Percentiles rank a stretch among this genome's conserved stretches.
These are phyloP conservation scores for Plenodomus biglobosus DNA, from an alignment of 2,329 filamentous ascomycete genomes.

Conservation along the genomic window DNA sequence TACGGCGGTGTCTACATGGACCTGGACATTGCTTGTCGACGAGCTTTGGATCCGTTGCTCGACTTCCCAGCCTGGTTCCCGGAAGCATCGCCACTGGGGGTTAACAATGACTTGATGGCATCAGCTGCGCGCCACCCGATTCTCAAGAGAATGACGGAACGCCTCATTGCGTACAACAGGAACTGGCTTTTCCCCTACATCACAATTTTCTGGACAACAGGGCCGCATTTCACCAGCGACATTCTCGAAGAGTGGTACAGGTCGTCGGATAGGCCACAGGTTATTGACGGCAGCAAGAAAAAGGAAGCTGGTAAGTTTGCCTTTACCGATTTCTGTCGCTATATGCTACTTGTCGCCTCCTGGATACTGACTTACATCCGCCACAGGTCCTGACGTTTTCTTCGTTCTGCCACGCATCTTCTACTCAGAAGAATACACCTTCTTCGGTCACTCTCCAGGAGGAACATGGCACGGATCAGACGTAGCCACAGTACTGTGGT, in stretches of 20 bases:
- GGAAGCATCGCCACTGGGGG: conserved; percentile 20
- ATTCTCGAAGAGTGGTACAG: conserved; percentile 26
- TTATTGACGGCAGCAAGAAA: too few relatives aligned
- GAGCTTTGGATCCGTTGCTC: conserved; percentile 19
- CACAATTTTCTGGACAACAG: conserved; percentile 36
- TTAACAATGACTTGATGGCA: conserved; percentile 30
- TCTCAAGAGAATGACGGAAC: conserved; percentile 19
- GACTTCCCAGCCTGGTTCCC: conserved; percentile 24
- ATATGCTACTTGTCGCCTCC: background rate
- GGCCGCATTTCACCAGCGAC: conserved; percentile 31
- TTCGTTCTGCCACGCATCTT: conserved; percentile 30
- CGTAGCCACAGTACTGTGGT: conserved; percentile 32
- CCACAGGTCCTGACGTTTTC: conserved; percentile 11
- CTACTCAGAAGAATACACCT: conserved; percentile 33
- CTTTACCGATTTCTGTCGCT: background rate
- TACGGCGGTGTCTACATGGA: conserved; percentile 33
- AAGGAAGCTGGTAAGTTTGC: background rate
- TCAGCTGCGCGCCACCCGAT: conserved; percentile 23
- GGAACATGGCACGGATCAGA: conserved; percentile 37
- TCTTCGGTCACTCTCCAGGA: conserved; percentile 35
- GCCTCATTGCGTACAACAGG: conserved; percentile 10
- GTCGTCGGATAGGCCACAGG: background rate
- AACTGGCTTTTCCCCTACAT: conserved; percentile 29
- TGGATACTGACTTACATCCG: background rate
- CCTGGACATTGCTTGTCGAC: conserved; percentile 25